Percentiles rank a stretch among this genome's conserved stretches.
Conservation (phyloP, 1,284 basidiomycete genomes). For the Fomitopsis palustris region DNA sequence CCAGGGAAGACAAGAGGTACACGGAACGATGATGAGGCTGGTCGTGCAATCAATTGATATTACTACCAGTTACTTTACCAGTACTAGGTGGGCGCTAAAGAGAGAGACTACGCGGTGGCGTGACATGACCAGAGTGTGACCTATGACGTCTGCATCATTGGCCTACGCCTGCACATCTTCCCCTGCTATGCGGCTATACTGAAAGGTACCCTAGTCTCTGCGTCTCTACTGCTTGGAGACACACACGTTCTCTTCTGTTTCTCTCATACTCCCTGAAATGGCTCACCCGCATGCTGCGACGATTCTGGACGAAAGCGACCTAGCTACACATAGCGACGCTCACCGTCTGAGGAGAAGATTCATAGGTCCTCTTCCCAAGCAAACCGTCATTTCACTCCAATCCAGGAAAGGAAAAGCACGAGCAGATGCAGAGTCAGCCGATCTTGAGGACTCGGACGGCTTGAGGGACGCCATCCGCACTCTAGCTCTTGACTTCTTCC, state of each 20-base stretch:
- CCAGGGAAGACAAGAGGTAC: no score
- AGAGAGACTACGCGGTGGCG: neutral
- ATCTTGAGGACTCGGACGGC: conserved; percentile 35
- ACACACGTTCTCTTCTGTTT: neutral
- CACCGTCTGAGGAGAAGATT: neutral
- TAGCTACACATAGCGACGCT: neutral
- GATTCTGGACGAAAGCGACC: neutral
- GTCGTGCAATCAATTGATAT: no score
- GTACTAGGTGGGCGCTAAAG: neutral
- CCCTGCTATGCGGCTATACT: no score
- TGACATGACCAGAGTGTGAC: neutral
- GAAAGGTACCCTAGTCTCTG: no score
- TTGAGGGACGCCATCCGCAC: conserved; percentile 46
- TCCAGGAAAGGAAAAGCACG: conserved; percentile 7
- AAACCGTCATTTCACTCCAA: neutral
- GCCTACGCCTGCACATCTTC: neutral
- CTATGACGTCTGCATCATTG: neutral
- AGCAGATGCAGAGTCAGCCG: neutral
- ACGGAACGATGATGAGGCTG: no score
- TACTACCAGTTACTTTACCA: no score
- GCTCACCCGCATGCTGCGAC: neutral
- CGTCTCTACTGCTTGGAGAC: no score
- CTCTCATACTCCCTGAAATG: neutral
- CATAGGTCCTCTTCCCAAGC: neutral
- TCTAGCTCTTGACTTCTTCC: conserved; percentile 61